These are phyloP conservation scores for Colletotrichum falcatum DNA, from an alignment of 2,329 filamentous ascomycete species.

Conservation along the genomic window DNA sequence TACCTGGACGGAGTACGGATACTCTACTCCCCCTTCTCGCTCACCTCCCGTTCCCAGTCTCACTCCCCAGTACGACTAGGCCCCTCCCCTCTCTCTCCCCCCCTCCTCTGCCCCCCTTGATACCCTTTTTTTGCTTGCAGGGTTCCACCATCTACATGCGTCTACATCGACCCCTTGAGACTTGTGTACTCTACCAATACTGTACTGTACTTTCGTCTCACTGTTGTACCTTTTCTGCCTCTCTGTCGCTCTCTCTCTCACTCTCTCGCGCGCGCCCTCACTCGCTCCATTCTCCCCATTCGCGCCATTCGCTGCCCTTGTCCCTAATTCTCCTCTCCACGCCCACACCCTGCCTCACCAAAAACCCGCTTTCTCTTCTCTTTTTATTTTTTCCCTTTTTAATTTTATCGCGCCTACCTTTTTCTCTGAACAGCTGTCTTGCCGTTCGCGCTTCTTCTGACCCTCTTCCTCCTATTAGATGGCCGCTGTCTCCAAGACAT, in stretches of 20 bases:
- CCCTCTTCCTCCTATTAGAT: conserved; percentile 37
- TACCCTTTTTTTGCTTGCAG: conserved; percentile 34
- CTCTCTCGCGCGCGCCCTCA: neutral
- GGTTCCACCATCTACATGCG: conserved; percentile 33
- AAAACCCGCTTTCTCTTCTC: conserved; percentile 38
- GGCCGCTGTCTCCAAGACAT: conserved; percentile 41
- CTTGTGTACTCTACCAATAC: conserved; percentile 30
- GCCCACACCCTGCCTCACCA: conserved; percentile 41
- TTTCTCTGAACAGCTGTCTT: conserved; percentile 41
- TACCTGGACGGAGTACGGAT: too few relatives aligned
- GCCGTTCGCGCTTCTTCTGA: conserved; percentile 30
- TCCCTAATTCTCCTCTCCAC: conserved; percentile 39
- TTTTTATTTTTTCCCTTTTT: conserved; percentile 20
- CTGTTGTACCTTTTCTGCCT: conserved; percentile 22
- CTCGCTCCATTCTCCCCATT: conserved; percentile 2
- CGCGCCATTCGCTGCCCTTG: conserved; percentile 35
- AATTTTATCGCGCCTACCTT: conserved; percentile 23
- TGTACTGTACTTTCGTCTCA: conserved; percentile 21
- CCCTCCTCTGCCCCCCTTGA: conserved; percentile 25
- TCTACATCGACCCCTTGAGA: conserved; percentile 35
- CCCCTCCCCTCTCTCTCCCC: conserved; percentile 13
- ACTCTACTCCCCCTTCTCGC: neutral
- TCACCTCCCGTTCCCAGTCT: conserved; percentile 13
- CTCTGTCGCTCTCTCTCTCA: too few relatives aligned
- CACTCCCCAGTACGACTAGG: conserved; percentile 6